These are phyloP conservation scores for Fusarium burgessii DNA, from an alignment of 2,329 filamentous ascomycete genomes.

Conservation along the genomic window DNA sequence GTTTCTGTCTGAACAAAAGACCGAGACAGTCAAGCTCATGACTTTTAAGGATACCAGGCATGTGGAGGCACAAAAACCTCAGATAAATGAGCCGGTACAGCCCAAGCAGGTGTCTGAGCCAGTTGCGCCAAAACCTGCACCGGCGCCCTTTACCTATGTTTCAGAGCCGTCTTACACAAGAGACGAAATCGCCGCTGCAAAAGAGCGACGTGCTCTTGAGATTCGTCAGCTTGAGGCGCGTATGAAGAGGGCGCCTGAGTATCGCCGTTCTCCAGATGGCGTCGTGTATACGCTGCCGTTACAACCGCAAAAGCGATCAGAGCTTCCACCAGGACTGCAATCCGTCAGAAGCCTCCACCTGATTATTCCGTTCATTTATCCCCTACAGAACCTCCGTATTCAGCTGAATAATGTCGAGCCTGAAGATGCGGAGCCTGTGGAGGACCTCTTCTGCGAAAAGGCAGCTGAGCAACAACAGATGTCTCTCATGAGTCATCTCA, in stretches of 20 bases:
- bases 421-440: conserved; percentile 70
- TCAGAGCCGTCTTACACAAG: conserved; percentile 64
- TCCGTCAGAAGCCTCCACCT: conserved; percentile 73
- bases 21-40: conserved; percentile 77
- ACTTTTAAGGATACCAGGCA: conserved; percentile 69
- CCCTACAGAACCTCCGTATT: conserved; percentile 74
- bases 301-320: conserved; percentile 70
- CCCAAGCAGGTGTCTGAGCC: conserved; percentile 21
- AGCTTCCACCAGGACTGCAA: conserved; percentile 72
- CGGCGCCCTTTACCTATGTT: conserved; percentile 50
- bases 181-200: conserved; percentile 72
- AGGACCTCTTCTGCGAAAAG: conserved; percentile 73
- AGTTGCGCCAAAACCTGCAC: conserved; percentile 26
- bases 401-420: conserved; percentile 73
- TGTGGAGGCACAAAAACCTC: conserved; percentile 46
- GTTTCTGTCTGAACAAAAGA: conserved; percentile 76
- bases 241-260: conserved; percentile 75
- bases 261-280: conserved; percentile 76
- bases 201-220: conserved; percentile 72
- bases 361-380: conserved; percentile 78
- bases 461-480: conserved; percentile 67
- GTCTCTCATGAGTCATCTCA: conserved; percentile 79
- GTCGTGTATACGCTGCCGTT: conserved; percentile 77
- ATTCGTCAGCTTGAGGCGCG: conserved; percentile 80
- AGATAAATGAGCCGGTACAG: conserved; percentile 7